These are phyloP conservation scores for Dichomitus squalens DNA, from an alignment of 1,284 basidiomycete species.

Conservation along the genomic window DNA sequence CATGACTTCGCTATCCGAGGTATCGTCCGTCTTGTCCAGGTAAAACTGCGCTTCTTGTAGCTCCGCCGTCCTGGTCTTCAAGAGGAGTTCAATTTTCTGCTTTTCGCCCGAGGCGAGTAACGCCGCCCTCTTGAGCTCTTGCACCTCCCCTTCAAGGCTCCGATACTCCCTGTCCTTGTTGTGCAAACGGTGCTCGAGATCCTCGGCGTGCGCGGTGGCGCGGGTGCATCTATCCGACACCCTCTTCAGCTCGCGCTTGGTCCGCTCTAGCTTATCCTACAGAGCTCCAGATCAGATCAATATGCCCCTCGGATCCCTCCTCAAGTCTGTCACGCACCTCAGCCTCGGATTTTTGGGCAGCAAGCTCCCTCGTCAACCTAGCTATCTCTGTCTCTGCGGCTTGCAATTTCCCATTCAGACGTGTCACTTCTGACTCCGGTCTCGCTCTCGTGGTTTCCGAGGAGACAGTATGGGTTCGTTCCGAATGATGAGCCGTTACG, in stretches of 20 bases:
- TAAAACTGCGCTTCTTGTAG: conserved; percentile 27
- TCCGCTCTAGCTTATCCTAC: no score
- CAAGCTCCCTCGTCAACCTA: no score
- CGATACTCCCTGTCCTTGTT: background rate
- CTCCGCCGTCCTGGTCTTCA: conserved; percentile 25
- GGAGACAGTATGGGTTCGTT: no score
- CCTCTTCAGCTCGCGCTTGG: no score
- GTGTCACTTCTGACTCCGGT: background rate
- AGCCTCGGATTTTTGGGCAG: background rate
- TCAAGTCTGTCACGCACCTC: no score
- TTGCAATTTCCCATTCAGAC: background rate
- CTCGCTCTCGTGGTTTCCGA: background rate
- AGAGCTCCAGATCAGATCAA: no score
- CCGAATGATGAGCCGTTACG: no score
- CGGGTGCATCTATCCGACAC: no score
- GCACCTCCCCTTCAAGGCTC: background rate
- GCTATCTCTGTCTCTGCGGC: background rate
- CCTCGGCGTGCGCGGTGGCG: no score
- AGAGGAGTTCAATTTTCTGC: conserved; percentile 4
- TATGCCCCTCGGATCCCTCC: no score
- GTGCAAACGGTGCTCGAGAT: no score
- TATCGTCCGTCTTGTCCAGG: conserved; percentile 23
- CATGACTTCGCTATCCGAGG: conserved; percentile 27
- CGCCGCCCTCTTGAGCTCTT: background rate
- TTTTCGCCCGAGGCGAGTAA: background rate